Evolutionary conservation across 495 filamentous ascomycete genomes (phyloP), one percentile per base, ranked within the genome.

Genomic region (Podospora fimiseda): DNA sequence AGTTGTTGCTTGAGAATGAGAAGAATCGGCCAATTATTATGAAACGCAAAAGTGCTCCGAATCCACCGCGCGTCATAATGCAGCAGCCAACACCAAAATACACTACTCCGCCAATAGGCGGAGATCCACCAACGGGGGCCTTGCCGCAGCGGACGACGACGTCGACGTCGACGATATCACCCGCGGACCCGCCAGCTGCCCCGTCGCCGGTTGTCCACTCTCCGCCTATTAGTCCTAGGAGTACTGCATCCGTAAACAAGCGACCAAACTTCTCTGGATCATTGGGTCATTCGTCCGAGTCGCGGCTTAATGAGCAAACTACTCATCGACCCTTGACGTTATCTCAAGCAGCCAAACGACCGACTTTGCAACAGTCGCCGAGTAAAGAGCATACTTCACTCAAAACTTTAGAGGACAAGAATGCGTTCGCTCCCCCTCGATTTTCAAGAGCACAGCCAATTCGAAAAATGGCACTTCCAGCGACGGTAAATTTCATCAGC

Each of bases 231-330:
- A 53, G 53, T 11, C 57, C 54, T 2, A 24, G 30, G 39, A 38
- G 49, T 39, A 52, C 48, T 15, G 55, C 62, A 36, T 55, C 59
- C 9, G 14, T 41, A 9, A 53, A 43, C 33, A 66, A 62, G 18
- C 49, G 57, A 27, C 51, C 21, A 43, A 52, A 43, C 15, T 19
- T 55, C 5, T 52, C 61, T 33, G 30, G 51, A 9, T 16, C 56
- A 9, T 14, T 46, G 14, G 18, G 13, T 11, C 40, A 23, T 18
- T 51, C 50, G 6, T 44, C 43, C 9, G 50, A 56, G 14, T 1
- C 49, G 13, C 40, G 15, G 19, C 14, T 33, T 2, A 51, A 56
- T 24, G 55, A 45, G 23, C 22, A 8, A 8, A 11, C 11, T 23
- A 15, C 15, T 16, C 18, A 2, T 13, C 21, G 15, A 33, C 22